Percentiles rank a stretch among this genome's conserved stretches.
Conservation (phyloP, 2,329 filamentous ascomycete genomes). For the Lachnellula cervina region DNA sequence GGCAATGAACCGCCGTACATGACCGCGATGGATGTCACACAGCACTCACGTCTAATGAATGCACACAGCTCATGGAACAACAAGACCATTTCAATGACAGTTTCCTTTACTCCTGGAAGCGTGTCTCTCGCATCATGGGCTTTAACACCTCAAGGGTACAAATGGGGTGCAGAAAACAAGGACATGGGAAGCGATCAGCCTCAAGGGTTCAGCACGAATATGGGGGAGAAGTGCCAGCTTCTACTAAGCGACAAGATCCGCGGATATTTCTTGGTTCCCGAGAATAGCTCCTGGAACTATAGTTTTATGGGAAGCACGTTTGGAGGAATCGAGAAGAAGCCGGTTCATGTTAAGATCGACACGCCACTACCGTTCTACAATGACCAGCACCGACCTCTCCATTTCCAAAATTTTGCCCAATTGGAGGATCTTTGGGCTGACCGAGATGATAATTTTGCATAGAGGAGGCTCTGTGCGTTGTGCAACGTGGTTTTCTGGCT, state of each 20-base stretch:
- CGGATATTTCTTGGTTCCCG: constrained; percentile 94
- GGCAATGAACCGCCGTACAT: constrained; percentile 96
- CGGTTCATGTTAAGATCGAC: constrained; percentile 88
- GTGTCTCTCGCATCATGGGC: constrained; percentile 93
- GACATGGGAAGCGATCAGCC: constrained; percentile 90
- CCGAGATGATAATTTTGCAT: constrained; percentile 88
- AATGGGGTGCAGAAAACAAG: constrained; percentile 95
- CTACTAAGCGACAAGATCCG: constrained; percentile 88
- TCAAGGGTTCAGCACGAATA: constrained; percentile 82
- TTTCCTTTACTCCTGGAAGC: constrained; percentile 93
- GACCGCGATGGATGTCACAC: constrained; percentile 90
- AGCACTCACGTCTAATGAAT: constrained; percentile 86
- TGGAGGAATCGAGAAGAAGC: constrained; percentile 82
- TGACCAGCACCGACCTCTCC: constrained; percentile 83
- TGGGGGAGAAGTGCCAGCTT: constrained; percentile 94
- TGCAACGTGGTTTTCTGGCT: not conserved
- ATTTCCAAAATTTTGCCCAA: constrained; percentile 97
- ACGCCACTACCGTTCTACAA: constrained; percentile 88
- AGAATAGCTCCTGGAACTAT: constrained; percentile 91
- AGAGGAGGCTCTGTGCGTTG: constrained; percentile 29
- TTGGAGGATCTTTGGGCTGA: constrained; percentile 97
- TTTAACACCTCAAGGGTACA: constrained; percentile 85
- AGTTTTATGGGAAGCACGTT: constrained; percentile 95
- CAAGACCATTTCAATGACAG: constrained; percentile 90
- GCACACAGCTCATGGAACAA: constrained; percentile 74